Evolutionary conservation across 129 eudicot genomes (phyloP), one percentile per base, ranked within the genome.

Genomic region (Flaveria ramosissima): DNA sequence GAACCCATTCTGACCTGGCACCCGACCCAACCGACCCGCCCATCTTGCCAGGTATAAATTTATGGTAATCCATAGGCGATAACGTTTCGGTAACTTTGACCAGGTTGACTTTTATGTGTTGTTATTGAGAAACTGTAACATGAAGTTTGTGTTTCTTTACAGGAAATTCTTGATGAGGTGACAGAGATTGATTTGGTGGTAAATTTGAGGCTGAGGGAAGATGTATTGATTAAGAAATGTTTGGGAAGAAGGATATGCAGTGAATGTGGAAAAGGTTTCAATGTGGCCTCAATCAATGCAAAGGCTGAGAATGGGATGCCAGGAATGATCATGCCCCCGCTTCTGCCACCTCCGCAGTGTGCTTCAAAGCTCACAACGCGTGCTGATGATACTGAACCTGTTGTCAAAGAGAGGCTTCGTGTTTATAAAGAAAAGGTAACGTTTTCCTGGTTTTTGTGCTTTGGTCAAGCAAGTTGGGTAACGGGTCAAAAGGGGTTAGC

Each of bases 131-230:
- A 39, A 14, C 6, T 70, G 19, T 60, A 13, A 60, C 64, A 5
- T 12, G 46, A 10, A 30, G 12, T 32, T 73, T 30, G 17, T 43
- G n/a, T 51, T 20, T 61, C 16, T 65, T 19, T 75, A 46, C 87
- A 93, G 95, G 96, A 90, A 86, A 93, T 93, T 71, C 81, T 88
- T 77, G 86, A 83, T 71, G 89, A 89, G 45, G 95, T 88, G 86
- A 90, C 80, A 78, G 89, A 93, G 67, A 90, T 93, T 26, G 96
- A 89, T 67, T 84, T 93, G 89, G 98, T 93, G 68, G 90, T 93
- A 4, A 93, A 93, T 74, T 83, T 93, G 73, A 93, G 86, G 83
- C 92, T 93, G 23, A 90, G 96, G 2, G 96, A 93, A 70, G 83
- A 78, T 30, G 98, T 89, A 20, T 62, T 93, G 81, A 30, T 90